phyloP scores from a whole-genome alignment of 805 yeast species.

The Candida tibetensis region DNA sequence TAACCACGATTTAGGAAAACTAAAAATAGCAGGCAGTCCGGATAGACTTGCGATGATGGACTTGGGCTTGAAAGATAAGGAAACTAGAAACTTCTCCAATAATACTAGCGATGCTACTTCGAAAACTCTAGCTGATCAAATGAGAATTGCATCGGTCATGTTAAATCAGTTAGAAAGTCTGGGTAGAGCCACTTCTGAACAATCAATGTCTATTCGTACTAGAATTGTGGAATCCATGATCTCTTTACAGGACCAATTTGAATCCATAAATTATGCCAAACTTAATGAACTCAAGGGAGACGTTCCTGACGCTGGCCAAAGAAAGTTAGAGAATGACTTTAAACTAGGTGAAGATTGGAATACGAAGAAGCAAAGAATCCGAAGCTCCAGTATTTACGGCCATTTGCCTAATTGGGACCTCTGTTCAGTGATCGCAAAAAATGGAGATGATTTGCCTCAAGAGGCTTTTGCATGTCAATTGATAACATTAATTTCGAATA shows the following conservation, averaged over 20 bases:
- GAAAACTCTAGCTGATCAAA: constrained; percentile 76
- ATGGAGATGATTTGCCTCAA: constrained; percentile 93
- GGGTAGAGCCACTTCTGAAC: constrained; percentile 52
- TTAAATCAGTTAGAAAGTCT: constrained; percentile 80
- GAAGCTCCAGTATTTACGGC: constrained; percentile 76
- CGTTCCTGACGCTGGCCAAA: constrained; percentile 68
- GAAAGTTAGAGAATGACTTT: constrained; percentile 89
- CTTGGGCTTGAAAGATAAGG: neutral
- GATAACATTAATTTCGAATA: constrained; percentile 78
- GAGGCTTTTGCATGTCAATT: constrained; percentile 97
- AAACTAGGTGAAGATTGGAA: constrained; percentile 94
- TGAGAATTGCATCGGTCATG: constrained; percentile 96
- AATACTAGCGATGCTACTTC: constrained; percentile 10
- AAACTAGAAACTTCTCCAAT: neutral
- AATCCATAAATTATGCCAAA: constrained; percentile 32
- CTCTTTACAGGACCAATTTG: constrained; percentile 40
- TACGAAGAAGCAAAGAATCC: constrained; percentile 73
- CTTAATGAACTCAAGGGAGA: constrained; percentile 60
- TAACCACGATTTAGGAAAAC: constrained; percentile 8
- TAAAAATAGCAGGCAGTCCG: constrained; percentile 7
- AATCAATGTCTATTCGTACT: constrained; percentile 21
- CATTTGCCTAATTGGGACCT: constrained; percentile 91
- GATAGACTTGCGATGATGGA: constrained; percentile 1
- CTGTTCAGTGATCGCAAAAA: constrained; percentile 92
- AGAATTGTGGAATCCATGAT: constrained; percentile 32